Base-by-base conservation (phyloP, 2,329 filamentous ascomycete genomes). In the Helotiales sp. region DNA sequence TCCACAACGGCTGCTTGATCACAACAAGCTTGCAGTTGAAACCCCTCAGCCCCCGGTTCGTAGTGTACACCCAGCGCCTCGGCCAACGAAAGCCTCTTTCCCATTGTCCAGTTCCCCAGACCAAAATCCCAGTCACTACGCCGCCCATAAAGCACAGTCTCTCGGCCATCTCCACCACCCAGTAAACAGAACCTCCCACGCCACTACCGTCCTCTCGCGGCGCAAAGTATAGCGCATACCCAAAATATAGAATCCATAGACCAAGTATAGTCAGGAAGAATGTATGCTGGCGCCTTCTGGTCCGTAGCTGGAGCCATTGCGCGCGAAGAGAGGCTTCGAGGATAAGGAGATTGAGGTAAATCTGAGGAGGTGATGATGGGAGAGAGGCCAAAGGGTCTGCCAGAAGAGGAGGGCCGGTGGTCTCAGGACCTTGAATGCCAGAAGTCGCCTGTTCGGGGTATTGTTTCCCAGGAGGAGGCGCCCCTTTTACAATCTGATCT, bases 11-110 rank as follows among this genome's bases (percentile, higher is more conserved):
- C 13, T 93, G 89, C 75, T 92, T 89, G 64, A 96, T 91, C 65
- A 98, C 86, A 63, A 99, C 93, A 57, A 99, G 89, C 82, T 99
- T 98, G 80, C 93, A 93, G 80, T 99, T 99, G 86, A 98, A 97
- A 64, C 87, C 91, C 69, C 96, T 87, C 70, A 99, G 83, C 13
- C 96, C 96, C 63, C 96, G 86, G 78, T 99, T 99, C 45, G 94
- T 92, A 69, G 94, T 89, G 72, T 86, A 89, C 73, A 98, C 90
- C 92, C 96, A 98, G 72, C 93, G 88, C 64, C 95, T 85, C 59
- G 96, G 96, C 94, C 96, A 98, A 70, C 94, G 88, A 64, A 99
- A 91, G 34, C 96, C 96, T 64, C 95, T 88, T 76, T 98, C 95
- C 92, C 95, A 99, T 79, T 97, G 94, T 30, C 96, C 96, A 0